These are phyloP conservation scores for Lathyrus tuberosus DNA, from an alignment of 306 rosid genomes.

Conservation along the genomic window DNA sequence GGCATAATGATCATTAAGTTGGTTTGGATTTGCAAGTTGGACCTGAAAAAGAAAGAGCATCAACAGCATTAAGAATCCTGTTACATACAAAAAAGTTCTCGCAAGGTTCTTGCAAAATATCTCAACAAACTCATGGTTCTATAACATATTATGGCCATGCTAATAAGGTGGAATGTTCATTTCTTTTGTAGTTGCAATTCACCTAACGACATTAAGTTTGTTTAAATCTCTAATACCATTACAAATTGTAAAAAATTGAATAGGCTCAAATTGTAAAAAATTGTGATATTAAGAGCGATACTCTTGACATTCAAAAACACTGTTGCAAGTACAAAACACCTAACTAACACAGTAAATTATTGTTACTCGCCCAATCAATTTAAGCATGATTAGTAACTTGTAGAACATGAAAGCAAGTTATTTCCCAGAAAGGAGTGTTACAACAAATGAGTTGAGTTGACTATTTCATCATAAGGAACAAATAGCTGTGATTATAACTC, in stretches of 20 bases:
- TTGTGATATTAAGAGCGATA: neutral
- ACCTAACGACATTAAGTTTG: neutral
- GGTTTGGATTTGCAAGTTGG: conserved; percentile 87
- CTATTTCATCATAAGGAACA: neutral
- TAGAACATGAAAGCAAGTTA: neutral
- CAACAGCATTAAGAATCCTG: conserved; percentile 23
- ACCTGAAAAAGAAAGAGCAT: conserved; percentile 53
- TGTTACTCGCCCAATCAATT: conserved; percentile 1
- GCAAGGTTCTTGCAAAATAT: conserved; percentile 11
- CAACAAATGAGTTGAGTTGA: neutral
- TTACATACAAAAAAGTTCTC: conserved; percentile 12
- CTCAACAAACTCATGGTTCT: conserved; percentile 14
- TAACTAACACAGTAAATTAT: neutral
- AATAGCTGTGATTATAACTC: neutral
- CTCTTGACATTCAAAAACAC: neutral
- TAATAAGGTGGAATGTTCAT: neutral
- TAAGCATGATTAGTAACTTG: conserved; percentile 4
- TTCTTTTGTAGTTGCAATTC: conserved; percentile 1
- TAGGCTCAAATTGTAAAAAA: neutral
- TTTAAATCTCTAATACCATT: neutral
- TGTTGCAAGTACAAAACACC: conserved; percentile 2
- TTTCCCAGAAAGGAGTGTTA: neutral
- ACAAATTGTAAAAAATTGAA: conserved; percentile 29
- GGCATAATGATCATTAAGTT: conserved; percentile 75
- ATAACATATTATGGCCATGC: neutral